Percentiles rank a stretch among this genome's conserved stretches.
Evolutionary conservation across 129 eudicot species (phyloP).

Genomic region (Helichrysum umbraculigerum): DNA sequence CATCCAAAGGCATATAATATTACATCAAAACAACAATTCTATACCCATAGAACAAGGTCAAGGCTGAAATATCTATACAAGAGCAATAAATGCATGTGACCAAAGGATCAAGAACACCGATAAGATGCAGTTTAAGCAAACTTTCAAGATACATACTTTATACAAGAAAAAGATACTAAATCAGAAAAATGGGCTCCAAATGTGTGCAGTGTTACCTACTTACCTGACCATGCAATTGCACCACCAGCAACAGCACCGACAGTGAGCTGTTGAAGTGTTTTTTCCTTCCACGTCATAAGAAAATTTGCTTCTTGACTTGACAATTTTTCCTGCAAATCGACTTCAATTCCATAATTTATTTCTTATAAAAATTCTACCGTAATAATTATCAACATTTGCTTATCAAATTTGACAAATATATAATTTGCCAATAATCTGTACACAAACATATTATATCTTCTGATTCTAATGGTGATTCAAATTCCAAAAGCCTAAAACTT

Average conservation of each 20-base stretch:
- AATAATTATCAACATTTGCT: constrained; percentile 12
- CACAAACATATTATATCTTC: not conserved
- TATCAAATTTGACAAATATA: not conserved
- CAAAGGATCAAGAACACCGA: not conserved
- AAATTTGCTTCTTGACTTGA: constrained; percentile 63
- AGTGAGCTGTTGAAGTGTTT: constrained; percentile 47
- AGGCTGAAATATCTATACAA: no score
- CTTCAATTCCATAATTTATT: not conserved
- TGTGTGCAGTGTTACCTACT: constrained; percentile 22
- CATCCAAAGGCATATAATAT: not conserved
- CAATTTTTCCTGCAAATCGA: constrained; percentile 45
- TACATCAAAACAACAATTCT: no score
- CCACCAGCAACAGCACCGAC: constrained; percentile 59
- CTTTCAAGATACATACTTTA: no score
- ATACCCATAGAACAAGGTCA: no score
- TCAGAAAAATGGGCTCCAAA: not conserved
- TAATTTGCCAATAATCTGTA: not conserved
- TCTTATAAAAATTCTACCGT: not conserved
- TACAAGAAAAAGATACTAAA: not conserved
- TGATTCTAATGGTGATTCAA: no score
- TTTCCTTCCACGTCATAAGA: constrained; percentile 48
- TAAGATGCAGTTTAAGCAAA: not conserved
- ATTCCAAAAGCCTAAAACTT: no score
- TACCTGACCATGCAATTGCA: constrained; percentile 63
- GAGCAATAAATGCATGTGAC: not conserved